phyloP scores from a whole-genome alignment of 2,329 filamentous ascomycete species.

The Colletotrichum liaoningense region DNA sequence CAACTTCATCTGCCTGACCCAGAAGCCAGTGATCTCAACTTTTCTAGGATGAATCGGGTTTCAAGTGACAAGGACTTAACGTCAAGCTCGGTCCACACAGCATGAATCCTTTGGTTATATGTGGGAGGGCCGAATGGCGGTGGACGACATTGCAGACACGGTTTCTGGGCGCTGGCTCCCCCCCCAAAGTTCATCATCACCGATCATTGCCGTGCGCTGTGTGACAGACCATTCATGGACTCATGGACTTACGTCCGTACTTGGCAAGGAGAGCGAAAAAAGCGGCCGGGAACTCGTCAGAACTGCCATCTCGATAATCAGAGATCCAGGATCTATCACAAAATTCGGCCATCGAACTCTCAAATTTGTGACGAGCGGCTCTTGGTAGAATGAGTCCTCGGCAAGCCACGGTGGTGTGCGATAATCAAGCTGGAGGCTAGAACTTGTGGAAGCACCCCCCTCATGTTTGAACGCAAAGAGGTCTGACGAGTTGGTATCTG shows the following conservation, averaged over 20 bases:
- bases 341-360: constrained; percentile 15
- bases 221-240: background rate
- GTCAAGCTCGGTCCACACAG: background rate
- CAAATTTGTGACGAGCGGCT: constrained; percentile 3
- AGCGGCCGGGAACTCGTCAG: background rate
- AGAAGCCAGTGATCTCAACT: background rate
- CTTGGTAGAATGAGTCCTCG: background rate
- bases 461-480: background rate
- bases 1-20: background rate
- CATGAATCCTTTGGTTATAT: background rate
- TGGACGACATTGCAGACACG: background rate
- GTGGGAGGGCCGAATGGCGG: constrained; percentile 17
- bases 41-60: background rate
- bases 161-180: background rate
- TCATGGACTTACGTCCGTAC: constrained; percentile 5
- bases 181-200: background rate
- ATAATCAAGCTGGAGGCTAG: background rate
- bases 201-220: background rate
- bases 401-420: background rate
- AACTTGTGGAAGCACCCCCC: background rate
- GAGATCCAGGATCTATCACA: constrained; percentile 24
- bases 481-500: background rate
- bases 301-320: constrained; percentile 22
- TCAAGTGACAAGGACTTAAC: background rate
- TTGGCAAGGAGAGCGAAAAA: background rate